Conservation (phyloP, 495 filamentous ascomycete species). For the Annulohypoxylon maeteangense region DNA sequence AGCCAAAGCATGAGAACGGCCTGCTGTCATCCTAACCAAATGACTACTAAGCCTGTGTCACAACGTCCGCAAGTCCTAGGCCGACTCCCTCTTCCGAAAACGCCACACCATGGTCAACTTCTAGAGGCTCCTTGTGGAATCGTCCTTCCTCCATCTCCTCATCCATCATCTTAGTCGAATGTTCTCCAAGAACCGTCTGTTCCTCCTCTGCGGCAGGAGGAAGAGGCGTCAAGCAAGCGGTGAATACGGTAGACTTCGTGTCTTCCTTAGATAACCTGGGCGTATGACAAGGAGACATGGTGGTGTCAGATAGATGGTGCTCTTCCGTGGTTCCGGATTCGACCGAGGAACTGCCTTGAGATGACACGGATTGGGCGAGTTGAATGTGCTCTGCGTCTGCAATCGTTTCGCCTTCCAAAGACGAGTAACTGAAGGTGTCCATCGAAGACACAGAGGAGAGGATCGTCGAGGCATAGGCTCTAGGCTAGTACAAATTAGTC, state of each 20-base stretch:
- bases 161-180: conserved; percentile 14
- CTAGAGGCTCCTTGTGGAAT: conserved; percentile 49
- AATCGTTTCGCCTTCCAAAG: background rate
- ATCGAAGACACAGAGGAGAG: conserved; percentile 1
- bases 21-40: background rate
- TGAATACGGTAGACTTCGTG: background rate
- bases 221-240: conserved; percentile 34
- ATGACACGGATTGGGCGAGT: background rate
- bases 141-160: conserved; percentile 28
- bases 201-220: conserved; percentile 36
- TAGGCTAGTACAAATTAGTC: conserved; percentile 25
- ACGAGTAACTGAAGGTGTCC: background rate
- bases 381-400: background rate
- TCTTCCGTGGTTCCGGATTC: background rate
- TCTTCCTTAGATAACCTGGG: background rate
- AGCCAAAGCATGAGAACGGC: background rate
- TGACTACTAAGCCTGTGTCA: conserved; percentile 50
- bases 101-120: conserved; percentile 64
- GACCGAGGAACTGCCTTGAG: background rate
- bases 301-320: background rate
- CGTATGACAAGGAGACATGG: background rate
- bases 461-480: conserved; percentile 1
- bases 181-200: conserved; percentile 18
- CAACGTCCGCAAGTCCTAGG: conserved; percentile 61
- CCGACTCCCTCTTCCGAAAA: conserved; percentile 68